Evolutionary conservation across 306 rosid genomes (phyloP), one percentile per base, ranked within the genome.

Genomic region (Carpinus fangiana): DNA sequence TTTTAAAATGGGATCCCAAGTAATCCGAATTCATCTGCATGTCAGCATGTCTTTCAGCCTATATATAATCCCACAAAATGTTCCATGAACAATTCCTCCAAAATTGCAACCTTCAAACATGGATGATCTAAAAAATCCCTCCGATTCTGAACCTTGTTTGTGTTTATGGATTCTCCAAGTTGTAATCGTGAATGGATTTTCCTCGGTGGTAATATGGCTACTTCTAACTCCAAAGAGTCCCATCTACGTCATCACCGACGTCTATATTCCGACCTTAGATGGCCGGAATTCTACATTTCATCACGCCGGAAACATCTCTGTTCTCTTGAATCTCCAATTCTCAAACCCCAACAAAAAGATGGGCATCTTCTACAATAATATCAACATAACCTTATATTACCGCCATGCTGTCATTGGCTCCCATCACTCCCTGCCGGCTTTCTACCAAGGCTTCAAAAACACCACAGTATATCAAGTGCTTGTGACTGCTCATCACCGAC

Each of bases 321-420:
- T 62, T 31, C n/a, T 64, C 65, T 17, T 76, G 48, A 20, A 76
- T 13, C 11, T 76, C 12, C 11, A 28, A 28, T 62, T 76, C 62
- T 48, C 46, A 50, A 76, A 76, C 46, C 79, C 79, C 12, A 76
- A 76, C 54, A 76, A 64, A n/a, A 51, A 34, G 53, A 65, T 76
- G 73, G 79, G 64, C 48, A 50, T 76, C 23, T 48, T 31, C 38
- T 76, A 62, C n/a, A 23, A 50, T 0, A 28, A 65, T 3, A 31
- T 62, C 45, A 34, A 48, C 36, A 10, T 76, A 12, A 62, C 64
- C 26, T 23, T 23, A 3, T 12, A 18, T 65, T 59, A 52, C 17
- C 13, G 50, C 3, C 53, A 21, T 36, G 28, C 6, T 16, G 7
- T 52, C 46, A 17, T 76, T 7, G 62, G 73, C 28, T 26, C 56